Conservation (phyloP, 345 rosid species). For the Schrenkiella parvula region DNA sequence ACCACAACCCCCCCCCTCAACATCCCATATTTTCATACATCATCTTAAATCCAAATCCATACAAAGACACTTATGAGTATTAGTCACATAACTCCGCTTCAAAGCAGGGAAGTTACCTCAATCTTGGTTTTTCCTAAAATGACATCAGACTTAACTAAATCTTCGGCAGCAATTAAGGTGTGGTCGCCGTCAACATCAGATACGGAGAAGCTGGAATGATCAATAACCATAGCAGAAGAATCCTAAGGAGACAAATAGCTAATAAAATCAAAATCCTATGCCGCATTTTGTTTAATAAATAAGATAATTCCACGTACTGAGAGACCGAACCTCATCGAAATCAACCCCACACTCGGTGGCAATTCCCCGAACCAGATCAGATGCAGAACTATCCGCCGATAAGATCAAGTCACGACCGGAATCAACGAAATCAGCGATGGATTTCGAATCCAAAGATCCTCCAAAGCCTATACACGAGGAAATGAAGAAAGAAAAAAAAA, state of each 20-base stretch:
- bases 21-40: neutral
- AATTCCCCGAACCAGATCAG: conserved; percentile 49
- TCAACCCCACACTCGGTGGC: conserved; percentile 67
- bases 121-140: conserved; percentile 52
- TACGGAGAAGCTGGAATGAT: conserved; percentile 50
- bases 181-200: conserved; percentile 55
- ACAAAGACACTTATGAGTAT: neutral
- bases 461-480: conserved; percentile 42
- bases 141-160: conserved; percentile 48
- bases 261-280: neutral
- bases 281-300: neutral
- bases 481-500: neutral
- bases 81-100: neutral
- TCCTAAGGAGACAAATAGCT: conserved; percentile 38
- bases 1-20: neutral
- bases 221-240: conserved; percentile 58
- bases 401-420: conserved; percentile 65
- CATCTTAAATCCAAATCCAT: neutral
- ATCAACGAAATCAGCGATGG: conserved; percentile 66
- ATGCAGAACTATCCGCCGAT: conserved; percentile 61
- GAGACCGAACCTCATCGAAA: conserved; percentile 62
- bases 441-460: conserved; percentile 52
- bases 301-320: conserved; percentile 10
- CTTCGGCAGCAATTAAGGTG: conserved; percentile 55
- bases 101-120: conserved; percentile 33